These are phyloP conservation scores for Suzukiozyma palmioleophila DNA, from an alignment of 1,139 yeast genomes.

Conservation along the genomic window DNA sequence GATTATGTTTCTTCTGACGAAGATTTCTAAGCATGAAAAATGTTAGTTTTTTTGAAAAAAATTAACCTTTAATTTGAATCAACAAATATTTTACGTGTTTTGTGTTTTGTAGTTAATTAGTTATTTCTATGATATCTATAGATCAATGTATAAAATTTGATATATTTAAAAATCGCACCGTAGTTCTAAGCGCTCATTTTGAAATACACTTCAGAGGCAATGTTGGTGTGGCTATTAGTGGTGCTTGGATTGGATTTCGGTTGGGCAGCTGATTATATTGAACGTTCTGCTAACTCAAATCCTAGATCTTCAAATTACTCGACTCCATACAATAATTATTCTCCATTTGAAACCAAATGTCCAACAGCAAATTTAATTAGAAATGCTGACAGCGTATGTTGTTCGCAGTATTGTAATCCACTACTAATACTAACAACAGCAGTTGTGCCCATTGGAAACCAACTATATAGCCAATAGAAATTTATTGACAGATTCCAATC, in stretches of 20 bases:
- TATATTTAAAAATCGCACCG: constrained; percentile 1
- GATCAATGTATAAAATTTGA: constrained; percentile 5
- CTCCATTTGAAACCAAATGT: constrained; percentile 40
- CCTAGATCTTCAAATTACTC: too few species aligned
- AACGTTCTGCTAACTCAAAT: too few species aligned
- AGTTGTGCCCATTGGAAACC: constrained; percentile 11
- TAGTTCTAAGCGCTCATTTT: not conserved
- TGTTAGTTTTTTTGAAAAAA: constrained; percentile 4
- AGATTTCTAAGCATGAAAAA: constrained; percentile 22
- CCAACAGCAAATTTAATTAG: constrained; percentile 36
- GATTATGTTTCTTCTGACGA: constrained; percentile 97
- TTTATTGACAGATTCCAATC: constrained; percentile 23
- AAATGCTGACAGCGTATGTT: constrained; percentile 31
- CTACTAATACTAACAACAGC: constrained; percentile 8
- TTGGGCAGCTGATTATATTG: too few species aligned
- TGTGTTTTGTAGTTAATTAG: constrained; percentile 3
- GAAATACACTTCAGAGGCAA: too few species aligned
- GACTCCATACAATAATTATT: constrained; percentile 16
- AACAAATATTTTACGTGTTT: constrained; percentile 2
- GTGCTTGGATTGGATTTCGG: too few species aligned
- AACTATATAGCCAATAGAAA: constrained; percentile 33
- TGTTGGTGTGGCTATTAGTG: too few species aligned
- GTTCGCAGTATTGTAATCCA: not conserved
- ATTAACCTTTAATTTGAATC: constrained; percentile 2
- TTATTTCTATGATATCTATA: constrained; percentile 3